Base-by-base conservation (phyloP, 495 filamentous ascomycete species). In the Poronia punctata region DNA sequence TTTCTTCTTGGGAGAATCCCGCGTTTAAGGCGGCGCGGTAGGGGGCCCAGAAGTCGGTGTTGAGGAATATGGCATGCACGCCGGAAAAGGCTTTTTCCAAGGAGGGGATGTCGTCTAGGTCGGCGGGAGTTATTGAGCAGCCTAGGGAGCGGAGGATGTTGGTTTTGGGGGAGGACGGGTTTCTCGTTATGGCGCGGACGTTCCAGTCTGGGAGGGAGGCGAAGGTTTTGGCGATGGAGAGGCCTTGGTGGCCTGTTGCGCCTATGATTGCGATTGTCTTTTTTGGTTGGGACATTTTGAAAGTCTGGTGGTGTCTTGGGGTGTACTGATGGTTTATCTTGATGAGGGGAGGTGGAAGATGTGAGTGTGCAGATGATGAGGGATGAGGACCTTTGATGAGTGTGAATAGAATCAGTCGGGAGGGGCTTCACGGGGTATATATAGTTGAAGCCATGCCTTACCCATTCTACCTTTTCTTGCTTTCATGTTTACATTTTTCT, bases 181-280 rank as follows among this genome's bases (percentile, higher is more conserved):
- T 29, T 39, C 64, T 50, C n/a, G 62, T 66, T 7, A 65, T 44
- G 40, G 53, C 59, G 14, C 59, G 59, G 21, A 66, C 48, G 21
- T 48, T 33, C 39, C 48, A 64, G 36, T 54, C 39, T 16, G 53
- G 42, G 6, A 57, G 48, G 11, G 28, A 18, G 27, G 60, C 50
- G 35, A 67, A 66, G 7, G 57, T 53, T 10, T 52, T 35, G 10
- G 59, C 64, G 11, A 68, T 61, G 9, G 66, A 70, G 14, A 43
- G 50, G 12, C 66, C 63, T 50, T 74, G 65, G 15, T 50, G 60
- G 28, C 59, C 57, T 8, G 57, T 61, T 19, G 57, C 55, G 18
- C 57, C 57, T 24, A 59, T 47, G 4, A 62, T 39, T 25, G 48
- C 50, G 22, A 62, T 46, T 10, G 26, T 41, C 30, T 50, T 50